Evolutionary conservation across 768 basidiomycete genomes (phyloP), one percentile per base, ranked within the genome.

Genomic region (Mycena chlorophos): DNA sequence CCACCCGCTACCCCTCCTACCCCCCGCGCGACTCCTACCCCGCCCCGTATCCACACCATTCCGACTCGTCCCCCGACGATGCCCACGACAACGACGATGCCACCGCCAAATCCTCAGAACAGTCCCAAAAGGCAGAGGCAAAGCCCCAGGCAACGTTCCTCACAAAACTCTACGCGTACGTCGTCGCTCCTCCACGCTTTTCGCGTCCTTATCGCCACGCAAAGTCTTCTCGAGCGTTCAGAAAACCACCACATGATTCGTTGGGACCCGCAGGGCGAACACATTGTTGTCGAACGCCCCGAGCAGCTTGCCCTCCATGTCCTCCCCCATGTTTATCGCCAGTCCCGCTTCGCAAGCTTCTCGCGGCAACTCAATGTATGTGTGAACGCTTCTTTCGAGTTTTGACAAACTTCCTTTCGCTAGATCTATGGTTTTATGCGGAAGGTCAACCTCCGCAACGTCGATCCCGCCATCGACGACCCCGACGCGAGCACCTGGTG

Each of bases 391-490:
- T 57, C 56, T 48, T 58, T 54, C 53, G 31, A 59, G 52, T 58
- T 60, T 55, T 68, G 65, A 52, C 63, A 65, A 58, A 54, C 50
- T 54, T 59, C 62, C 65, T 55, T 50, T 55, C 65, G n/a, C n/a
- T n/a, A 96, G 94, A 97, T 97, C 74, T 97, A 97, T 78, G 94
- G 94, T 62, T 97, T 94, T 79, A 95, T 95, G 91, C 92, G 94
- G 74, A 95, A 96, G 73, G 91, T 96, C 69, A 95, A 94, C 78
- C 80, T 95, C 65, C 88, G 91, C 70, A 94, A 95, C 75, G 89
- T 94, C 71, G 93, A 95, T 78, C 90, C 91, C 60, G 91, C 90
- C 59, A 94, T 94, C 63, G 89, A 91, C 74, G 94, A 96, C 75
- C 93, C 93, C 59, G 94, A 97, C 75, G 94, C 93, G 14, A 94